Percentiles rank a stretch among this genome's conserved stretches.
These are phyloP conservation scores for Apiospora aurea DNA, from an alignment of 2,329 filamentous ascomycete species.

Conservation along the genomic window DNA sequence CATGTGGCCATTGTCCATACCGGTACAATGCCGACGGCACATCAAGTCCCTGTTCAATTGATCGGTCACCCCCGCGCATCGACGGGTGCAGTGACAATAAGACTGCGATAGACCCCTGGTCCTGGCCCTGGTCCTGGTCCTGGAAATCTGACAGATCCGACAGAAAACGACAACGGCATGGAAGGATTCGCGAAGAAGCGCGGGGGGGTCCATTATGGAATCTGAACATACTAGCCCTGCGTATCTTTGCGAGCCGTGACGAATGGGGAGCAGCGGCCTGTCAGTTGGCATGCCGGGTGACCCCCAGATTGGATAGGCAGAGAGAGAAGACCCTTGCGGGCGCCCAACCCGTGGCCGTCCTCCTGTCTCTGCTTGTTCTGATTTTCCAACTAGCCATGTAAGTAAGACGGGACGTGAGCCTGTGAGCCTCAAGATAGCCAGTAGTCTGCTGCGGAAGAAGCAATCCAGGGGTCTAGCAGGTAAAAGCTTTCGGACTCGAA, in stretches of 20 bases:
- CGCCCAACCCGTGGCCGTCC: neutral
- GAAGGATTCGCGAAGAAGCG: neutral
- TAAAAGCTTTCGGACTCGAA: neutral
- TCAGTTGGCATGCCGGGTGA: neutral
- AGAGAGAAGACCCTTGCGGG: neutral
- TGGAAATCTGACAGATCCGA: slow-evolving; percentile 11
- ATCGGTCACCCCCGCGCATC: neutral
- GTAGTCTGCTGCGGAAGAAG: slow-evolving; percentile 8
- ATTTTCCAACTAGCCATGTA: neutral
- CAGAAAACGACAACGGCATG: neutral
- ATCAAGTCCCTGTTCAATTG: neutral
- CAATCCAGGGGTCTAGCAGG: neutral
- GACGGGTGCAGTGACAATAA: neutral
- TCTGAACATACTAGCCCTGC: neutral
- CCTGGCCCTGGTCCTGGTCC: neutral
- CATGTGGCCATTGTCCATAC: slow-evolving; percentile 14
- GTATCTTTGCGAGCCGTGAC: neutral
- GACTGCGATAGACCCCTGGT: neutral
- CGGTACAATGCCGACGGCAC: neutral
- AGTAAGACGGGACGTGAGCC: slow-evolving; percentile 18
- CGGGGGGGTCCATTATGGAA: neutral
- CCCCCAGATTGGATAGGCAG: neutral
- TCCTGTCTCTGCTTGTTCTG: neutral
- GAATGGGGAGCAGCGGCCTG: neutral
- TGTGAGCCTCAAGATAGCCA: neutral